Base-by-base conservation (phyloP, 225 moss, liverwort and hornwort genomes). In the Polytrichum commune region DNA sequence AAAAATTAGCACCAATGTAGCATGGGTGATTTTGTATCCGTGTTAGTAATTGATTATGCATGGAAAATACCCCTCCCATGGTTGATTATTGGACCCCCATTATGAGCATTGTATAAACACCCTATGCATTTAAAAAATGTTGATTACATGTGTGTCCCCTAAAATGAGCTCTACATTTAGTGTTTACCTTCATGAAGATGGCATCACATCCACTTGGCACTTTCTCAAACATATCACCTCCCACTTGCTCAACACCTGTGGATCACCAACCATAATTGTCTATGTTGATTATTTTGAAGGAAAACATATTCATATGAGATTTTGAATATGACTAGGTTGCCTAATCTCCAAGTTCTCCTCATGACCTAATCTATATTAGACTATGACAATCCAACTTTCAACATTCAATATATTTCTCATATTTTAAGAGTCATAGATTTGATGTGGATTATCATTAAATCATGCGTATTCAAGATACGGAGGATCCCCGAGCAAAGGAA, bases 121-220 rank as follows among this genome's bases (percentile, higher is more conserved):
- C 6, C 1, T 7, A 6, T 23, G 20, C 22, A 58, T 58, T 20
- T 6, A 3, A 58, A 6, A 22, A 20, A 6, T 23, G 23, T 1
- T 58, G n/a, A 58, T 8, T 8, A 33, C 58, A n/a, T 58, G n/a
- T 58, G 23, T n/a, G 8, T 22, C 20, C 6, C 29, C 29, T 29
- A 58, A 8, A 38, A 32, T 32, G 8, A 32, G 0, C 32, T 7
- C 38, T 58, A 20, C 8, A 58, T 22, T 20, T 20, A 58, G n/a
- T 23, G 6, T 58, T 20, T 58, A 58, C 23, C 23, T 58, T 58
- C 58, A 58, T 7, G n/a, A 58, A 22, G 23, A 58, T 58, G n/a
- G 58, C n/a, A n/a, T 58, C 58, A 58, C 58, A 6, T 22, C 56
- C 58, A 58, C 58, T 58, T 22, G 58, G 58, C 58, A 58, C 58